Percentiles rank a stretch among this genome's conserved stretches.
phyloP scores from a whole-genome alignment of 805 yeast genomes.

The Maudiozyma serrabonitensis region DNA sequence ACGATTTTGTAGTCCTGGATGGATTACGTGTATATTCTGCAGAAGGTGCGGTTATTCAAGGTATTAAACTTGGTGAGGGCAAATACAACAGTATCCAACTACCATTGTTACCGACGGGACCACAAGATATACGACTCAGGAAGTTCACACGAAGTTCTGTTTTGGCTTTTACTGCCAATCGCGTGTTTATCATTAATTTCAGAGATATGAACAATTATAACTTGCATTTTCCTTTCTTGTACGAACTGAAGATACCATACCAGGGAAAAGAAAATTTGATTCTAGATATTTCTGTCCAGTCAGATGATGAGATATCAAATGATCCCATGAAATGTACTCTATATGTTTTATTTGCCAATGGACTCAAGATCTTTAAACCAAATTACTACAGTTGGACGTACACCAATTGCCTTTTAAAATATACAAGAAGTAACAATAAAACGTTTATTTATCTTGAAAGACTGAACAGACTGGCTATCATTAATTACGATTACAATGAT shows the following conservation, averaged over 20 bases:
- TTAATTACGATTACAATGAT: conserved; percentile 13
- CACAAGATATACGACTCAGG: conserved; percentile 1
- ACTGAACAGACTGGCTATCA: conserved; percentile 21
- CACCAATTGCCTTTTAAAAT: conserved; percentile 15
- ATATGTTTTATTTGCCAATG: conserved; percentile 17
- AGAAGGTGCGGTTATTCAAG: conserved; percentile 1
- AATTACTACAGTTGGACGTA: conserved; percentile 16
- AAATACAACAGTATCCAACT: neutral
- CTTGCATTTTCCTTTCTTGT: neutral
- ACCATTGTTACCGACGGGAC: neutral
- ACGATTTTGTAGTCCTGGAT: conserved; percentile 1
- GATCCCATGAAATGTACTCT: neutral
- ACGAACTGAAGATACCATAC: conserved; percentile 14
- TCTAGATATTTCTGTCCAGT: conserved; percentile 10
- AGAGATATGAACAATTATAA: neutral
- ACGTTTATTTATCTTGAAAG: conserved; percentile 13
- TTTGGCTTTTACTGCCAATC: conserved; percentile 1
- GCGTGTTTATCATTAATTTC: neutral
- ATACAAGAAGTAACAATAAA: conserved; percentile 19
- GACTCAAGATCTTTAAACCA: conserved; percentile 15
- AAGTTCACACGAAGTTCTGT: neutral
- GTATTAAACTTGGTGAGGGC: neutral
- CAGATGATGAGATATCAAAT: neutral
- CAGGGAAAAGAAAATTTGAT: conserved; percentile 11
- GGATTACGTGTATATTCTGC: neutral